Evolutionary conservation across 1,139 yeast species (phyloP).

Genomic region (Geotrichum fermentans): DNA sequence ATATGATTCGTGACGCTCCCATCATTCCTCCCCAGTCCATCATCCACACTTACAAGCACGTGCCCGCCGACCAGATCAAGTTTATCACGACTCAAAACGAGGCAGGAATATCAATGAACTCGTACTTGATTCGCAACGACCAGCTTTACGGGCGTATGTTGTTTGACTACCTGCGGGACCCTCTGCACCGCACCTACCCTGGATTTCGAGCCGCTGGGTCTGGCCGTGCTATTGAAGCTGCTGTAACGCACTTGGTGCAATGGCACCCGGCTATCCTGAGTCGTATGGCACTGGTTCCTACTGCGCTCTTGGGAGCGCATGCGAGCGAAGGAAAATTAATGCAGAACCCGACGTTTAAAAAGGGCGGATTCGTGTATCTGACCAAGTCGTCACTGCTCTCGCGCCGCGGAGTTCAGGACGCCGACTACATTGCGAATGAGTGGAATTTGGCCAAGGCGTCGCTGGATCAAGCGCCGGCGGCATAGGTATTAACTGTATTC

Average conservation of each 20-base stretch:
- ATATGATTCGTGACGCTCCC: slow-evolving; percentile 64
- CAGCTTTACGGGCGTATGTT: slow-evolving; percentile 55
- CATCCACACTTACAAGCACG: slow-evolving; percentile 65
- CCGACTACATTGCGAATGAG: slow-evolving; percentile 22
- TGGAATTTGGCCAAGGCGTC: slow-evolving; percentile 20
- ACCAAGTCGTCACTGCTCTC: slow-evolving; percentile 26
- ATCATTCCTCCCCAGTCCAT: slow-evolving; percentile 46
- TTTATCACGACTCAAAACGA: slow-evolving; percentile 64
- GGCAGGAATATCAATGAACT: slow-evolving; percentile 57
- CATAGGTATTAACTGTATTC: too few relatives aligned
- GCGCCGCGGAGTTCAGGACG: slow-evolving; percentile 23
- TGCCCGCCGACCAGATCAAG: slow-evolving; percentile 50
- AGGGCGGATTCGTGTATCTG: slow-evolving; percentile 29
- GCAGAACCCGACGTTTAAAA: slow-evolving; percentile 25
- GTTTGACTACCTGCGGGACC: slow-evolving; percentile 66
- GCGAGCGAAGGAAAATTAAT: slow-evolving; percentile 29
- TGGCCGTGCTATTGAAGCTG: slow-evolving; percentile 38
- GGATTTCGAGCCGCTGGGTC: slow-evolving; percentile 61
- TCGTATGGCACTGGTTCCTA: slow-evolving; percentile 54
- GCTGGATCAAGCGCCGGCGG: too few relatives aligned
- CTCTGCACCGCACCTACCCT: slow-evolving; percentile 58
- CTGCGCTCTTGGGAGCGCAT: slow-evolving; percentile 22
- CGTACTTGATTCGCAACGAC: slow-evolving; percentile 64
- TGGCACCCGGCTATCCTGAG: slow-evolving; percentile 86
- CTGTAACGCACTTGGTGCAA: slow-evolving; percentile 71